These are phyloP conservation scores for Trametes maxima DNA, from an alignment of 768 basidiomycete genomes.

Conservation along the genomic window DNA sequence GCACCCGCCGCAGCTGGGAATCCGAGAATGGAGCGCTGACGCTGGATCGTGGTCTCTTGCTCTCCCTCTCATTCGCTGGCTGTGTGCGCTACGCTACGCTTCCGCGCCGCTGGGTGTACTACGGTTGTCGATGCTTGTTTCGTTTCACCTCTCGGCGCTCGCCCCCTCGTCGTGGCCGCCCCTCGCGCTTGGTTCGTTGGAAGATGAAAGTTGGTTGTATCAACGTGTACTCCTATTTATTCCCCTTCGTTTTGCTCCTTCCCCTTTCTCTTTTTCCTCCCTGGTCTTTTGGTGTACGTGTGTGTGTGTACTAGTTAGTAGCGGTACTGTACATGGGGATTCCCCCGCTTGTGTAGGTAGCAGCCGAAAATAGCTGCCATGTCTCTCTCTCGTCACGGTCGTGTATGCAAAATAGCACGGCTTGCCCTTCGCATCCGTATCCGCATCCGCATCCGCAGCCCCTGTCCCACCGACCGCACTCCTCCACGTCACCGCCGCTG, in stretches of 20 bases:
- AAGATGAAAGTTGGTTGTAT: neutral
- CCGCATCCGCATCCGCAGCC: no score
- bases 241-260: neutral
- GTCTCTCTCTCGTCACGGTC: no score
- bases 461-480: neutral
- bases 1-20: neutral
- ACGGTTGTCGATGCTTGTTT: neutral
- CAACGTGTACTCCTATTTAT: conserved; percentile 17
- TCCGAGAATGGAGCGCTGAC: conserved; percentile 10
- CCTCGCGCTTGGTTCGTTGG: no score
- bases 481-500: neutral
- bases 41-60: neutral
- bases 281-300: neutral
- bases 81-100: conserved; percentile 2
- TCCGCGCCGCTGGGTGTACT: neutral
- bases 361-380: neutral
- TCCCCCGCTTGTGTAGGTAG: neutral
- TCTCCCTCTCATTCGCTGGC: neutral
- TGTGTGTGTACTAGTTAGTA: neutral
- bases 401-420: neutral
- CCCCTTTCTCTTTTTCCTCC: neutral
- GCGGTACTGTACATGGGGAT: neutral
- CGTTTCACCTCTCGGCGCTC: neutral
- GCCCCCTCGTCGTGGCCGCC: neutral
- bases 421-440: no score